A percentile compares a stretch with the other conserved stretches of the same genome.
phyloP scores from a whole-genome alignment of 176 grass and related monocot genomes.

The Aechmea fasciata region DNA sequence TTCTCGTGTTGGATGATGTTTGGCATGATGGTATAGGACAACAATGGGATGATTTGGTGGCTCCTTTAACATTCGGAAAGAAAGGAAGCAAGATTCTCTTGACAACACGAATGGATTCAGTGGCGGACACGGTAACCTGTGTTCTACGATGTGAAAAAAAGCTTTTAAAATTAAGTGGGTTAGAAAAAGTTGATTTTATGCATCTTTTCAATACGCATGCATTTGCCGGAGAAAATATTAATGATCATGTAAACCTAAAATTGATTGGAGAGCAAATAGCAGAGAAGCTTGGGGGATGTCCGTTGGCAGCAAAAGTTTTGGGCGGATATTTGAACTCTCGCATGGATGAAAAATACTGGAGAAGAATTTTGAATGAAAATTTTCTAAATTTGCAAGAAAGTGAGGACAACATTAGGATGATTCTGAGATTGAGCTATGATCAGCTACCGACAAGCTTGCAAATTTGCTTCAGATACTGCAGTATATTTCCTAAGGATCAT shows the following conservation, averaged over 20 bases:
- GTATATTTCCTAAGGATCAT: too few relatives aligned
- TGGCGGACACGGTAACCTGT: neutral
- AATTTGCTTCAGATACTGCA: too few relatives aligned
- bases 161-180: too few relatives aligned
- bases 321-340: slow-evolving; percentile 10
- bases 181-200: too few relatives aligned
- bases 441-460: slow-evolving; percentile 15
- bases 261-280: slow-evolving; percentile 8
- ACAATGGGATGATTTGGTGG: slow-evolving; percentile 16
- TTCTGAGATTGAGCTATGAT: slow-evolving; percentile 30
- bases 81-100: slow-evolving; percentile 27
- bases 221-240: slow-evolving; percentile 8
- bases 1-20: slow-evolving; percentile 21
- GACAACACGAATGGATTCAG: slow-evolving; percentile 24
- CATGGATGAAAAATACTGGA: slow-evolving; percentile 14
- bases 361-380: slow-evolving; percentile 17
- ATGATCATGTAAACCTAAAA: neutral
- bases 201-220: slow-evolving; percentile 8
- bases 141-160: too few relatives aligned
- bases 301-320: slow-evolving; percentile 22
- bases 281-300: slow-evolving; percentile 20
- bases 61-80: slow-evolving; percentile 21
- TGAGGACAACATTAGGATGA: slow-evolving; percentile 10
- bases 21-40: slow-evolving; percentile 7
- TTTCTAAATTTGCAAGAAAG: slow-evolving; percentile 11